phyloP scores from a whole-genome alignment of 345 rosid species.

The Leavenworthia alabamica region DNA sequence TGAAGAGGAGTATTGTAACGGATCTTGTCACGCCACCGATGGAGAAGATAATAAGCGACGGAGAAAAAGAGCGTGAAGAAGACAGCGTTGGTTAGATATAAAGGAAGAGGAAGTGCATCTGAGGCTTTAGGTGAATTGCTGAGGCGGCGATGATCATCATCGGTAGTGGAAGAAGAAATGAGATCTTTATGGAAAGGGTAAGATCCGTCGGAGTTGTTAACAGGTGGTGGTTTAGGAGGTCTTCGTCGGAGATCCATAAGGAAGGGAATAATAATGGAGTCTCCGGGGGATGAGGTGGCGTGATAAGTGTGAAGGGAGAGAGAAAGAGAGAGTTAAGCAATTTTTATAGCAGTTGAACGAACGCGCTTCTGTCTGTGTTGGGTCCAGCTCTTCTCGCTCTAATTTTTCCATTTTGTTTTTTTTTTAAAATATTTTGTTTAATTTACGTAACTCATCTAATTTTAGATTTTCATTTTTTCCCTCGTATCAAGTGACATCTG shows the following conservation, averaged over 20 bases:
- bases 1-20: conserved; percentile 82
- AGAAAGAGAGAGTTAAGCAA: neutral
- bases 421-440: neutral
- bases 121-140: conserved; percentile 46
- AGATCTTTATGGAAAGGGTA: neutral
- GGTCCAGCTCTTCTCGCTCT: neutral
- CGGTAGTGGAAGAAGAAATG: neutral
- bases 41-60: conserved; percentile 76
- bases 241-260: conserved; percentile 56
- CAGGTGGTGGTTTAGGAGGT: conserved; percentile 28
- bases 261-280: neutral
- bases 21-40: conserved; percentile 93
- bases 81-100: conserved; percentile 65
- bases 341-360: conserved; percentile 28
- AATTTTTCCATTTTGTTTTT: neutral
- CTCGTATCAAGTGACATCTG: too few species aligned
- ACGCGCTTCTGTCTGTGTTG: conserved; percentile 17
- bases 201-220: neutral
- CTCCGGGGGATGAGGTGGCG: conserved; percentile 24
- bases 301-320: conserved; percentile 17
- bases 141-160: neutral
- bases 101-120: conserved; percentile 79
- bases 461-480: conserved; percentile 12
- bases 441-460: conserved; percentile 3
- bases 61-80: conserved; percentile 92